Evolutionary conservation across 2,329 filamentous ascomycete genomes (phyloP), one percentile per base, ranked within the genome.

Genomic region (Monilinia fructigena): DNA sequence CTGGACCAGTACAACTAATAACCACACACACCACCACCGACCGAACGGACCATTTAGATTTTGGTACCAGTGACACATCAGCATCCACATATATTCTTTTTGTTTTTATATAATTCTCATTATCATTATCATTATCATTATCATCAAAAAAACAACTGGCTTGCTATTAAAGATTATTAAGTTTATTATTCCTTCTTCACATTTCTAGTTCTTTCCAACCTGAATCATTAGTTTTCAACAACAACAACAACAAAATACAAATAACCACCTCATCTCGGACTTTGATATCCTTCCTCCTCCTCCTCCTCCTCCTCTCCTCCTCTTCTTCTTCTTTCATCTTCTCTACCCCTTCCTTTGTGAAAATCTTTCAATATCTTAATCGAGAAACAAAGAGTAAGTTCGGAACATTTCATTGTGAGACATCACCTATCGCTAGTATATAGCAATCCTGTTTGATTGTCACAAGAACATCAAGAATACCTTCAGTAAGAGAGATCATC

Each of bases 351-450:
- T 5, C 4, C 23, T 11, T 45, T 2, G 28, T 28, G 28, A 28
- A 10, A 28, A 10, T 1, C 12, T 18, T 31, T 26, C 16, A 16
- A 48, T 3, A 47, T 16, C n/a, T 14, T 4, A 2, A 55, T 48
- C 52, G 28, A n/a, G 42, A 42, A 42, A 65, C 54, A 65, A 65
- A 65, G 62, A 23, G 53, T 59, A 50, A 59, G 62, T 55, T 35
- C 47, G 14, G 11, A 40, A 8, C 38, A 12, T 48, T 18, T 54
- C 23, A 1, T 63, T 23, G 38, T 47, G 42, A 59, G 26, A 31
- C 16, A 58, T 2, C 16, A 58, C 4, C 16, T 14, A 4, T 4
- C 2, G 28, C 28, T 28, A 28, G 1, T 28, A 28, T 28, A 28
- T 28, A 28, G 28, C 28, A 28, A 4, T 28, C 28, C 28, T 28